Evolutionary conservation across 345 rosid species (phyloP), one percentile per base, ranked within the genome.

Genomic region (Rubroshorea leprosula): DNA sequence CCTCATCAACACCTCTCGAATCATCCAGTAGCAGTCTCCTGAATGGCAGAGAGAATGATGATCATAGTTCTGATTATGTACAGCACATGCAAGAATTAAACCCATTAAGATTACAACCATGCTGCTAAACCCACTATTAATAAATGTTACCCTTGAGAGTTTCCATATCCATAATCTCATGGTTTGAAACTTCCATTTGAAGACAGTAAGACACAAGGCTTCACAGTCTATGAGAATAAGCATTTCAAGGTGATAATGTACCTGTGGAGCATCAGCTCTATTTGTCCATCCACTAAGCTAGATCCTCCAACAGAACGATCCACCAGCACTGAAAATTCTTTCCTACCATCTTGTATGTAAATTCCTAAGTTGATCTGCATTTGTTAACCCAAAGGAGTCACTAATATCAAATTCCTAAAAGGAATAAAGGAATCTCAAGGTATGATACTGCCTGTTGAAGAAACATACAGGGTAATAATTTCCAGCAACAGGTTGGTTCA

Each of bases 231-330:
- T 11, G 55, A 55, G 51, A 62, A 25, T 10, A 38, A 14, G 44
- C 23, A 23, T 51, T 23, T 51, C 54, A 62, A 50, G 46, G 38
- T 35, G 25, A 50, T 39, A 17, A 63, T 49, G 55, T 73, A 89
- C 98, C 98, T 79, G 58, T 92, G 98, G 49, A 89, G 98, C 96
- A 92, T 83, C 64, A 92, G 81, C 76, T 89, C 98, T 71, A 92
- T 74, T 78, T 89, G 87, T 64, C 98, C 98, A 67, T 92, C 98
- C 55, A 72, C 81, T 57, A 86, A 39, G 78, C 96, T 86, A 19
- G 97, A 85, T 67, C 97, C 98, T 67, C 96, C 98, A 12, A 92
- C 57, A 24, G 98, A 60, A 61, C 96, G 84, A 74, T 92, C 98
- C 63, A 92, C 91, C 81, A 92, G 68, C 60, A 92, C 85, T 44